Base-by-base conservation (phyloP, 768 basidiomycete species). In the Pisolithus marmoratus region DNA sequence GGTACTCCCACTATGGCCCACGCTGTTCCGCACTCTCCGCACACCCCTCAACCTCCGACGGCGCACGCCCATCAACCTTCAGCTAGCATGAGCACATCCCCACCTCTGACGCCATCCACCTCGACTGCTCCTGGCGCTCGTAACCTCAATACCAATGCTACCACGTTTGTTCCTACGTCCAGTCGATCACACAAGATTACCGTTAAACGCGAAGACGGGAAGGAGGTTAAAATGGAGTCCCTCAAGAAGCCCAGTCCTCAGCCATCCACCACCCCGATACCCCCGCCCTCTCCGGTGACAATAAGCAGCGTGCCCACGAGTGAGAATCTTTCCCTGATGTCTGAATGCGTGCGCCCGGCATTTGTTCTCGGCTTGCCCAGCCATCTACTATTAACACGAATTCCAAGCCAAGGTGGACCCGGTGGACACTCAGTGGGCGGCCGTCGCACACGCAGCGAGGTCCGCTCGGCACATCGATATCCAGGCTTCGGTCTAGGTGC, bases 1-100 rank as follows among this genome's bases (percentile, higher is more conserved):
- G 80, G 79, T 27, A 89, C 87, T 1, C 85, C 88, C n/a, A 85
- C 83, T 2, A 71, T 79, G 50, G 50, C 80, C 2, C 86, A 84
- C 51, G 78, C 86, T 17, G 64, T 77, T 31, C 79, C 83, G 9
- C 63, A 70, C 44, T 61, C 72, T 5, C 57, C 61, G 7, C 78
- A 80, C 58, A 70, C 74, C 12, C 72, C 76, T 15, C 76, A 81
- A 27, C 79, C 78, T 0, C 70, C 77, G 36, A 67, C 74, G 58
- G 58, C 63, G 17, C 71, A 69, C 40, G 63, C 72, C 46, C 74
- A 72, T 44, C 69, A 73, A 31, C 68, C 71, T 23, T 72, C 84
- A 8, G 74, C 71, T 48, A 77, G 70, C 54, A 71, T 79, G 23
- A 67, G 66, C 40, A 65, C 72, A 19, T 70, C 84, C 0, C 84